Base-by-base conservation (phyloP, 2,329 filamentous ascomycete species). In the Fusarium burgessii region DNA sequence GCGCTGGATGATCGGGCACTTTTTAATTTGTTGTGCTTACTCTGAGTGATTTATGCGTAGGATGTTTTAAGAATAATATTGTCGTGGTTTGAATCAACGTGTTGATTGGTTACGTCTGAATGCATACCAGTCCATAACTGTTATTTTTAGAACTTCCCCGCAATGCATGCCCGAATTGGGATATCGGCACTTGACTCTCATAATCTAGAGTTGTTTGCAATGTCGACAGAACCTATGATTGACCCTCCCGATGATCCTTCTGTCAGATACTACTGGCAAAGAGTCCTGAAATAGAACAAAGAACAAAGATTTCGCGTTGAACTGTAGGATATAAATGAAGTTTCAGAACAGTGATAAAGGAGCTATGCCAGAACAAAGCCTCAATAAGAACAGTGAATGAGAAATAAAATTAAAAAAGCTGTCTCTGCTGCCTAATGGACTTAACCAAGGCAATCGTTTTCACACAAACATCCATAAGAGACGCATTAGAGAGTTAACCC, bases 161-260 rank as follows among this genome's bases (percentile, higher is more conserved):
- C 55, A 51, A 32, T 12, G 43, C n/a, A 51, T 58, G 33, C 43
- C 43, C 55, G 7, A n/a, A 40, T 51, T 14, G 5, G 8, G 43
- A 25, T 2, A 18, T 20, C 17, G 41, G 23, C 5, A 29, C 8
- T 47, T 8, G 5, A 17, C 3, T n/a, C 17, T 5, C 12, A 18
- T 45, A 45, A 29, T 11, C 23, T 27, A 18, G 15, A 4, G 23
- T 20, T 43, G 15, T 25, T 45, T 13, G 15, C 17, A 6, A 9
- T 6, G 11, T 13, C 7, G 5, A 29, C 0, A 5, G 7, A 6
- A 11, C 20, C 11, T 25, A 15, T 6, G 5, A 17, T 43, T 17
- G 5, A 43, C 20, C 9, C 41, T 20, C 14, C 5, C 17, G 3
- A 17, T 7, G 10, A 15, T 15, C 14, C 4, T 42, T 14, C 12